phyloP scores from a whole-genome alignment of 2,329 filamentous ascomycete species.

The Diaporthe capsici region DNA sequence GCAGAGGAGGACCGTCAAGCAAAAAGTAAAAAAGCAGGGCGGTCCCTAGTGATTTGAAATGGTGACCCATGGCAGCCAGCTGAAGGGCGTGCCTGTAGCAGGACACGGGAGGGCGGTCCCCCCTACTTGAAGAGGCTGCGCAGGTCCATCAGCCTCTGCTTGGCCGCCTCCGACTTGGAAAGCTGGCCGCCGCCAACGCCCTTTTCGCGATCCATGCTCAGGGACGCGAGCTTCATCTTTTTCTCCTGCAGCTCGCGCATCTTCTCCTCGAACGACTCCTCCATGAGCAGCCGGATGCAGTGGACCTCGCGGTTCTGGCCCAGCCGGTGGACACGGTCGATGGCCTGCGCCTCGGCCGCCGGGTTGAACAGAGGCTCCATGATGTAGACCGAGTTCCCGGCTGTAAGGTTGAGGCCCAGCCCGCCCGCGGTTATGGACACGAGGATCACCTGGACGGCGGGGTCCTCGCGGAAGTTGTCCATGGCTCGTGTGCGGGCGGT shows the following conservation, averaged over 20 bases:
- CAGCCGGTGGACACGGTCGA: slow-evolving; percentile 92
- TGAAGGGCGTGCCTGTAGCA: neutral
- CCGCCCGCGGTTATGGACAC: slow-evolving; percentile 95
- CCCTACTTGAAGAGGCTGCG: slow-evolving; percentile 69
- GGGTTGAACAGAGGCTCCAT: slow-evolving; percentile 99
- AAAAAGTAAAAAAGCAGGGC: neutral
- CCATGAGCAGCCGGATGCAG: slow-evolving; percentile 93
- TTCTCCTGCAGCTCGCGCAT: slow-evolving; percentile 91
- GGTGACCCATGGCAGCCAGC: neutral
- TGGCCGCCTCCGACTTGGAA: slow-evolving; percentile 57
- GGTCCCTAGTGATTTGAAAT: neutral
- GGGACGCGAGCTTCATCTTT: slow-evolving; percentile 90
- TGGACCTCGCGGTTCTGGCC: slow-evolving; percentile 90
- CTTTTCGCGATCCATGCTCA: slow-evolving; percentile 82
- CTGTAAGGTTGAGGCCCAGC: slow-evolving; percentile 89
- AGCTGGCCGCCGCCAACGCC: slow-evolving; percentile 50
- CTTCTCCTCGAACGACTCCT: slow-evolving; percentile 91
- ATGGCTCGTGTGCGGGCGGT: slow-evolving; percentile 81
- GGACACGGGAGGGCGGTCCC: neutral
- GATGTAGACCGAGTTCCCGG: slow-evolving; percentile 89
- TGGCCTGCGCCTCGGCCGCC: slow-evolving; percentile 91
- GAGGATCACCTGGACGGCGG: slow-evolving; percentile 82
- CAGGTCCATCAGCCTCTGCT: slow-evolving; percentile 72
- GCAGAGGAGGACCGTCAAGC: neutral
- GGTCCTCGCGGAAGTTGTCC: slow-evolving; percentile 81